A percentile compares a stretch with the other conserved stretches of the same genome.
Evolutionary conservation across 768 basidiomycete genomes (phyloP).

Genomic region (Macrolepiota albuminosa): DNA sequence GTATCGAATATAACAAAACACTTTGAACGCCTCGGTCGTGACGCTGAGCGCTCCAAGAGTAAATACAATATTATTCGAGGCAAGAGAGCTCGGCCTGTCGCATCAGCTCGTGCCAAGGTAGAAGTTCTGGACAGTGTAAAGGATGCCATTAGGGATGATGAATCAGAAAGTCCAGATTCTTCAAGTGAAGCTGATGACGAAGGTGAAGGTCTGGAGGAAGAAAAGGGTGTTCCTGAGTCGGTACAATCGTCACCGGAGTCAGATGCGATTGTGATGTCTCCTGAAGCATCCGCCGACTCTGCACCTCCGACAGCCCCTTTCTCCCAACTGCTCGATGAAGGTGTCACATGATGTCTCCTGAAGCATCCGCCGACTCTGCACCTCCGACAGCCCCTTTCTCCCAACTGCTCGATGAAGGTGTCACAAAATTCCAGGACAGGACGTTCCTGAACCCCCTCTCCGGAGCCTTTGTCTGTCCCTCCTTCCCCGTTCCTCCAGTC

Average conservation of each 20-base stretch:
- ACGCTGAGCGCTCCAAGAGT: constrained; percentile 68
- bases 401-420: constrained; percentile 5
- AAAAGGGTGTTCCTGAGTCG: constrained; percentile 23
- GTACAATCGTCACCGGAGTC: constrained; percentile 24
- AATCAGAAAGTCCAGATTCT: constrained; percentile 69
- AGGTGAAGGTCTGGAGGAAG: constrained; percentile 45
- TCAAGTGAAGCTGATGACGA: constrained; percentile 55
- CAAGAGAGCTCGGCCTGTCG: constrained; percentile 85
- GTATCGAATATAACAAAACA: constrained; percentile 89
- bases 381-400: constrained; percentile 19
- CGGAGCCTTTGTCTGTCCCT: constrained; percentile 38
- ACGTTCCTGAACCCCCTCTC: constrained; percentile 16
- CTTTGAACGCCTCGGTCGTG: constrained; percentile 79
- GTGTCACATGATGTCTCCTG: constrained; percentile 11
- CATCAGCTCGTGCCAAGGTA: constrained; percentile 82
- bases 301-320: constrained; percentile 19
- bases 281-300: constrained; percentile 21
- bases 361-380: constrained; percentile 20
- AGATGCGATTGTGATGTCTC: constrained; percentile 14
- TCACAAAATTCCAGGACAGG: background rate
- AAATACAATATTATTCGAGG: constrained; percentile 85
- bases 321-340: constrained; percentile 10
- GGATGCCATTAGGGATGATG: constrained; percentile 78
- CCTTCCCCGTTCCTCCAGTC: constrained; percentile 54
- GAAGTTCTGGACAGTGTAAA: constrained; percentile 86